These are phyloP conservation scores for Polychaeton citri DNA, from an alignment of 2,329 filamentous ascomycete species.

Conservation along the genomic window DNA sequence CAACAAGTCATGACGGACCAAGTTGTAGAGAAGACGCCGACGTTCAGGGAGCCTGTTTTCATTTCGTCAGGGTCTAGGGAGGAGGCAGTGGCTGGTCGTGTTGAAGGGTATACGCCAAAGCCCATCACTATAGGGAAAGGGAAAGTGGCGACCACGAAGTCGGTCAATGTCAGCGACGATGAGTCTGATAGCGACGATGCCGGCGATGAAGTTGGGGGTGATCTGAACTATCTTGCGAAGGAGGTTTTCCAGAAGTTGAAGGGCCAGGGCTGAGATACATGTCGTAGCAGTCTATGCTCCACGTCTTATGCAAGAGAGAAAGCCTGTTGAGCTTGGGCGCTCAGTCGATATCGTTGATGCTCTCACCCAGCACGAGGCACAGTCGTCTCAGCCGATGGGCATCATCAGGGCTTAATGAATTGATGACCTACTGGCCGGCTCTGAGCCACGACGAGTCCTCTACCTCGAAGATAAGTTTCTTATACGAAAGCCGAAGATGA, in stretches of 20 bases:
- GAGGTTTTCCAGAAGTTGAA: neutral
- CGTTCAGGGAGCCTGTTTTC: neutral
- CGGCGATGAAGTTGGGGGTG: constrained; percentile 8
- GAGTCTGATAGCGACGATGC: constrained; percentile 9
- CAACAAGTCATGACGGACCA: constrained; percentile 18
- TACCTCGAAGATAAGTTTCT: too few relatives aligned
- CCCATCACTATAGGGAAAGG: neutral
- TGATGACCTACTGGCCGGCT: too few relatives aligned
- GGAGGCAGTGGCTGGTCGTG: neutral
- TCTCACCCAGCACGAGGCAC: too few relatives aligned
- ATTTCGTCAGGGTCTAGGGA: neutral
- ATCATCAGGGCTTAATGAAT: too few relatives aligned
- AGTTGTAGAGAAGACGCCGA: constrained; percentile 19
- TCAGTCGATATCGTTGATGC: too few relatives aligned
- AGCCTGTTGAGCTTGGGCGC: too few relatives aligned
- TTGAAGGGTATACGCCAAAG: neutral
- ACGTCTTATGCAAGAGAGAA: too few relatives aligned
- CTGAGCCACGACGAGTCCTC: too few relatives aligned
- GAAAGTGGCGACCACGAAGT: neutral
- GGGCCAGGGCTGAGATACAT: neutral
- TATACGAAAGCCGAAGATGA: too few relatives aligned
- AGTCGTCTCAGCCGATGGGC: too few relatives aligned
- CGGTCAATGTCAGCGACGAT: constrained; percentile 10
- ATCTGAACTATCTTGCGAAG: neutral
- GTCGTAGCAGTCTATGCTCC: too few relatives aligned